A percentile compares a stretch with the other conserved stretches of the same genome.
phyloP scores from a whole-genome alignment of 768 basidiomycete genomes.

The Xerocomellus chrysenteron region DNA sequence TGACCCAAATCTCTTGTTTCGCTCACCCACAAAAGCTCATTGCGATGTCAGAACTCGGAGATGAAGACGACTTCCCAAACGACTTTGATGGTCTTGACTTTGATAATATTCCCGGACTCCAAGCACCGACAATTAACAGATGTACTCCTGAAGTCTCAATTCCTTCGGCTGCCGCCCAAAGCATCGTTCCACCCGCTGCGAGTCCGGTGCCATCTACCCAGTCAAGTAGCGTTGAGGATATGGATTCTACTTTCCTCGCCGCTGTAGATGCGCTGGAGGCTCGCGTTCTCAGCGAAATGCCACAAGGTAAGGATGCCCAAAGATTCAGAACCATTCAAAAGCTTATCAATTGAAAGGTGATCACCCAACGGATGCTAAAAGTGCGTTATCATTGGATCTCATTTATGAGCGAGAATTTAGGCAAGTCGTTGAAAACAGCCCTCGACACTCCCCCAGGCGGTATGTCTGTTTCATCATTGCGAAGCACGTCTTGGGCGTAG shows the following conservation, averaged over 20 bases:
- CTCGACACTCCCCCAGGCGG: constrained; percentile 5
- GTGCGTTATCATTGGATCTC: constrained; percentile 10
- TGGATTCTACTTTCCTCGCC: constrained; percentile 30
- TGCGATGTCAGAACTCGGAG: constrained; percentile 26
- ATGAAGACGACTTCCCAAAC: constrained; percentile 57
- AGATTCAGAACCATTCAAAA: not conserved
- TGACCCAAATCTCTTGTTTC: not conserved
- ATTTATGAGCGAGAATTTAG: not conserved
- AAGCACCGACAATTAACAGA: constrained; percentile 8
- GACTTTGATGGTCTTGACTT: constrained; percentile 51
- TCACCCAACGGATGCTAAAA: not conserved
- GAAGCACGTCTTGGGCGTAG: not conserved
- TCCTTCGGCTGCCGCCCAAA: not conserved
- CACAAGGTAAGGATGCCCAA: constrained; percentile 8
- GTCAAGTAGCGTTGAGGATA: constrained; percentile 11
- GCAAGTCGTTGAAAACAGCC: not conserved
- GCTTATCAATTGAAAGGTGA: constrained; percentile 6
- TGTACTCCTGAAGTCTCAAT: not conserved
- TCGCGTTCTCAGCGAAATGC: constrained; percentile 17
- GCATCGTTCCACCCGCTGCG: not conserved
- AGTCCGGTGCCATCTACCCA: constrained; percentile 13
- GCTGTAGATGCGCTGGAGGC: constrained; percentile 50
- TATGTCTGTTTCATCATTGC: constrained; percentile 13
- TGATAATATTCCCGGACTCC: constrained; percentile 37
- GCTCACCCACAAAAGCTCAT: not conserved